Evolutionary conservation across 1,284 basidiomycete species (phyloP), one percentile per base, ranked within the genome.

Genomic region (Pyrrhoderma lamaoense): DNA sequence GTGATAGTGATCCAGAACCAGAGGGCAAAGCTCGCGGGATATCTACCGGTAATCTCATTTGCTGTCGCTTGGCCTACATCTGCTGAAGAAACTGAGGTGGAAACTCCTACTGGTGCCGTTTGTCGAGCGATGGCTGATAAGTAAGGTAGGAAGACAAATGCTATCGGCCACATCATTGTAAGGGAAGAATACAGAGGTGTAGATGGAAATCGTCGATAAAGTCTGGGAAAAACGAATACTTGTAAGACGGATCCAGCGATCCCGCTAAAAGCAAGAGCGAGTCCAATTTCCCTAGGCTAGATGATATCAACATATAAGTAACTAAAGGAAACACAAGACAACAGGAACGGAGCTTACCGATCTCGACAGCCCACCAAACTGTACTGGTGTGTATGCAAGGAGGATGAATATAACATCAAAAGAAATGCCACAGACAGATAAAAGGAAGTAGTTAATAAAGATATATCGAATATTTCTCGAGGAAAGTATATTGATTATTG

Each of bases 101-200:
- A 31, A 40, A 14, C 42, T 14, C 14, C 38, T 11, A 11, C 27
- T 5, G 27, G 27, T 11, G 11, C 11, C 5, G 27, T 5, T 5
- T 11, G 5, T 37, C 65, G 63, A 11, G 66, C 69, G 51, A 70
- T 49, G 52, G 64, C 14, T 60, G 70, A 66, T 23, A 70, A 59
- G 5, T 65, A 59, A 9, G 70, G 69, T 44, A 71, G 62, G 31
- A 65, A 47, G 22, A 62, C 58, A 57, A 67, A 72, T 42, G 59
- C 61, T 53, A 62, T 63, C 4, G 69, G 67, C 68, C 69, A 70
- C 46, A 70, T 59, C 23, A 57, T 56, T 62, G 68, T 65, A 60
- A 62, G 64, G 46, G 58, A 55, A 52, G 66, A 65, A 61, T 70
- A 70, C 60, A 66, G 63, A 51, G 60, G 58, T 40, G 64, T 63